Base-by-base conservation (phyloP, 2,329 filamentous ascomycete species). In the Phialophora verrucosa region DNA sequence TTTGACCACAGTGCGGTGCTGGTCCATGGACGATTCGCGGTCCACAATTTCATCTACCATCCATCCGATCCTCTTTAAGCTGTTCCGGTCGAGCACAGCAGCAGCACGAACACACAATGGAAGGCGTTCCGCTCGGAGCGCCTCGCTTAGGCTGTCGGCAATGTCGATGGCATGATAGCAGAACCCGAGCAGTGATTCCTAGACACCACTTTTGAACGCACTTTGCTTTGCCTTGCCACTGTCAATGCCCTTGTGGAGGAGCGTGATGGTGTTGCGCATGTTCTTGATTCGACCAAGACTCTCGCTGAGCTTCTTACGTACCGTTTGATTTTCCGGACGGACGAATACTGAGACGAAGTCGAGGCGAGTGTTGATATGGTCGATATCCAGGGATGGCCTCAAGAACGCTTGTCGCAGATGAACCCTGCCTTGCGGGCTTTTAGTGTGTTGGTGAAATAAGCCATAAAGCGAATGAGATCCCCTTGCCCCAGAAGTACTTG, bases 381-480 rank as follows among this genome's bases (percentile, higher is more conserved):
- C 77, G 0, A 91, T 75, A 66, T 95, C 85, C 29, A 89, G 81
- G 32, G 88, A 91, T 25, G 95, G 95, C 0, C 91, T 88, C 7
- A 97, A 80, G 71, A 99, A 95, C 59, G 91, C 85, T 72, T 91
- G 89, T n/a, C 91, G 89, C 4, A 99, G 83, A 51, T 85, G 84
- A 29, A 81, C 75, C 71, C 88, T 92, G 0, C 95, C 95, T 75
- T 97, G 93, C 0, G 90, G 85, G 3, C 93, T 97, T 63, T 85
- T 85, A 29, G 90, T 88, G 32, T 95, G 81, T 63, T 87, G 83
- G 65, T 90, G 87, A 68, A 97, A 96, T 0, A 98, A 80, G 0
- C 91, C 93, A 76, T 91, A 97, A 0, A 97, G 80, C 0, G 92
- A 98, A 1, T 95, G 83, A 17, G 88, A 90, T 78, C 96, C 93